Evolutionary conservation across 2,329 filamentous ascomycete species (phyloP), one percentile per base, ranked within the genome.

Genomic region (Chalaropsis thielavioides): DNA sequence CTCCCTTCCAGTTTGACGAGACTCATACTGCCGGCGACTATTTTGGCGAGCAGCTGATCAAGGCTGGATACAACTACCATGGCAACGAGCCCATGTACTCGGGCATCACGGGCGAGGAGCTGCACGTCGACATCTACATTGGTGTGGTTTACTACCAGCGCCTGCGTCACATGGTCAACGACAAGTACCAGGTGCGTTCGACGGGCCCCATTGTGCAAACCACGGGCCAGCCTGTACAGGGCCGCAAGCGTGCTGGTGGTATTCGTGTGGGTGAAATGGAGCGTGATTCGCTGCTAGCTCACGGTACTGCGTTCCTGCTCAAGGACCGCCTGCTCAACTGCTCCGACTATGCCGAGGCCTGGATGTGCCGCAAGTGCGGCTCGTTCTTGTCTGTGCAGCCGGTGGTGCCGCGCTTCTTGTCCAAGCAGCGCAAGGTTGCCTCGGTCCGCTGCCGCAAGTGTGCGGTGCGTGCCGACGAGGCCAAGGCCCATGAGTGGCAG

Each of bases 211-310:
- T 96, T 54, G 94, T 94, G 64, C 84, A 87, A 27, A 84, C 94
- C 17, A 97, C 92, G 0, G 92, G 92, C 40, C 94, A 99, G 74
- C 94, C 94, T 49, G 94, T 99, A 80, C 96, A 97, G 79, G 94
- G 94, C 69, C 83, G 94, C 74, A 94, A 95, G 74, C 90, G 92
- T 76, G 94, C 92, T 73, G 94, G 94, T 78, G 94, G 94, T 86
- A 96, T 99, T 73, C 91, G 94, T 80, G 92, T 99, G 38, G 94
- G 94, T 76, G 94, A 99, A 76, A 99, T 99, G 94, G 94, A 99
- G 78, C 88, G 94, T 69, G 94, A 99, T 75, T 90, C 92, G 2
- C 80, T 99, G 24, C 83, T 99, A 66, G 94, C 94, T 3, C 94
- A 99, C 79, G 94, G 94, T 27, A 94, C 92, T 1, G 92, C 92